Conservation (phyloP, 176 grass and related monocot genomes). For the Ampelocalamus luodianensis region DNA sequence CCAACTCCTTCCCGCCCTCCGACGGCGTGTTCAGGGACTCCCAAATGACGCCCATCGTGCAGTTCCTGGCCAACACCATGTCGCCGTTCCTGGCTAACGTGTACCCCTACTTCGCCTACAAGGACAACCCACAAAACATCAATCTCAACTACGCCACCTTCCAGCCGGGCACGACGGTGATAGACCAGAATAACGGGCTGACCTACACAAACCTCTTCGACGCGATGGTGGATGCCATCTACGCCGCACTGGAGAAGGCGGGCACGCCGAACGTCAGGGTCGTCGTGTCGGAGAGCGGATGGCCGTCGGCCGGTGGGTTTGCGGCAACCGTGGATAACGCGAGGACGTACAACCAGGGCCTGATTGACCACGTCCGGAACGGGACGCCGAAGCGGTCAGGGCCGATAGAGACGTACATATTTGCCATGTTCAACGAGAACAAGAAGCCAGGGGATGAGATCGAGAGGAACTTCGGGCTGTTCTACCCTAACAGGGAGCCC, state of each 20-base stretch:
- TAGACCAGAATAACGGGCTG: not conserved
- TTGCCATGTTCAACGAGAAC: constrained; percentile 79
- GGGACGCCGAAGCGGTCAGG: constrained; percentile 63
- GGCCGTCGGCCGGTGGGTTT: constrained; percentile 59
- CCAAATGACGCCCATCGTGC: constrained; percentile 45
- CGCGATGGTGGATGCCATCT: constrained; percentile 61
- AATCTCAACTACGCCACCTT: too few relatives aligned
- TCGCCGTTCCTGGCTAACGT: constrained; percentile 62
- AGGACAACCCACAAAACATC: not conserved
- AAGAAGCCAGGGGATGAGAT: constrained; percentile 9
- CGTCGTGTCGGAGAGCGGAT: constrained; percentile 61
- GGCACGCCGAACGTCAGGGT: constrained; percentile 19
- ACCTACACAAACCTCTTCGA: constrained; percentile 66
- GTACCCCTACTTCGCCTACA: constrained; percentile 69
- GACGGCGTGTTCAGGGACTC: constrained; percentile 27
- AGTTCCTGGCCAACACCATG: constrained; percentile 45
- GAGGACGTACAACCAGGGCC: constrained; percentile 62
- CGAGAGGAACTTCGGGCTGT: constrained; percentile 67
- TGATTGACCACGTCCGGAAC: constrained; percentile 37
- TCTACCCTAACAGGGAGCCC: constrained; percentile 42
- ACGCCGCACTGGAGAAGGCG: constrained; percentile 58
- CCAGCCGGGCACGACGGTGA: too few relatives aligned
- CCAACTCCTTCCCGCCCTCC: constrained; percentile 47
- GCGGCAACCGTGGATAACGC: constrained; percentile 53
- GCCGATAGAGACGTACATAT: constrained; percentile 58